Base-by-base conservation (phyloP, 352 stramenopile genomes). In the Globisporangium megalacanthum region DNA sequence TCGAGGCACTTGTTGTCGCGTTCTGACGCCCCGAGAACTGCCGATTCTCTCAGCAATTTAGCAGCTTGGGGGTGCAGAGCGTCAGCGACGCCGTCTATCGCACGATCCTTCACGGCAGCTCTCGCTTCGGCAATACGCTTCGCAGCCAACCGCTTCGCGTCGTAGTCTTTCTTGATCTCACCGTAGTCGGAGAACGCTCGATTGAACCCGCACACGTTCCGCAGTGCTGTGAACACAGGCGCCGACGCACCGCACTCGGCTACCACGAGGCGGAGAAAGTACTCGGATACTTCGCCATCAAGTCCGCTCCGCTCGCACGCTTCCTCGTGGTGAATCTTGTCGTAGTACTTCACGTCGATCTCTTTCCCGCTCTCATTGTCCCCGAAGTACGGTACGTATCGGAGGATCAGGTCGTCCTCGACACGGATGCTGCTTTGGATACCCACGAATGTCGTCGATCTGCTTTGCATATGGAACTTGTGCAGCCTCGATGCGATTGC, bases 301-400 rank as follows among this genome's bases (percentile, higher is more conserved):
- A 92, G 54, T 3, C 64, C 79, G 54, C 69, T 89, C 41, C 60
- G 64, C 29, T 76, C 49, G 41, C 36, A 74, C 3, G 62, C 69
- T 36, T 74, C 66, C 44, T 79, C 60, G 46, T 63, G 54, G 14
- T 47, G 60, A 52, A 92, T 69, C 3, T 65, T 61, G 49, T 89
- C 79, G 57, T 93, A 93, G 41, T 79, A 72, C 46, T 78, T 79
- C 33, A 87, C 58, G 36, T 91, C 80, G 35, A 93, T 93, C 48
- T 78, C 77, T 51, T 76, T 84, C 19, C 86, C 85, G 31, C 78
- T 73, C 47, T 97, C 89, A 50, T 97, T 75, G 64, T 98, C 92
- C 19, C 88, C 90, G 66, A 97, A 97, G 67, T 97, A 97, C 8
- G 90, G 92, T 22, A 96, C 75, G 60, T 94, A 89, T 1, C 83